Percentiles rank a stretch among this genome's conserved stretches.
phyloP scores from a whole-genome alignment of 208 protist genomes.

The Leishmania mexicana region DNA sequence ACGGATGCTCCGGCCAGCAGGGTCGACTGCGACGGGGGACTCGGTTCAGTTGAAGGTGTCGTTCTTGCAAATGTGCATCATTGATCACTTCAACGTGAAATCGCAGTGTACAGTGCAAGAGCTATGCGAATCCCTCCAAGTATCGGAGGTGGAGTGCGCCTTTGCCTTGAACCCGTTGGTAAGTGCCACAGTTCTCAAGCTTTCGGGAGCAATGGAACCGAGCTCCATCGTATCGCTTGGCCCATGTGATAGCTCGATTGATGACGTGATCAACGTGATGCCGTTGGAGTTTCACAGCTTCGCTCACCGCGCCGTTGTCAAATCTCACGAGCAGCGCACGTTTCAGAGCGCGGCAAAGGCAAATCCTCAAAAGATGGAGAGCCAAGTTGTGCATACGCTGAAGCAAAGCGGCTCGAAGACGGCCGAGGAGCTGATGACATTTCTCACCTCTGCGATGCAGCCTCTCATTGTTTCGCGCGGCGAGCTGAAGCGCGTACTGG shows the following conservation, averaged over 20 bases:
- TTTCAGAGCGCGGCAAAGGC: conserved; percentile 11
- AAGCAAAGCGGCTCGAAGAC: conserved; percentile 35
- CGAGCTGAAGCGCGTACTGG: conserved; percentile 60
- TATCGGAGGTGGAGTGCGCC: conserved; percentile 21
- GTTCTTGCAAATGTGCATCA: conserved; percentile 42
- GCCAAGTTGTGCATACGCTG: conserved; percentile 30
- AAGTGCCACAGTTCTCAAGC: conserved; percentile 19
- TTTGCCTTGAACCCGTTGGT: conserved; percentile 32
- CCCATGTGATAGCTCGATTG: conserved; percentile 4
- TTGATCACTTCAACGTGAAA: conserved; percentile 50
- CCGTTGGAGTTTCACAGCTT: conserved; percentile 26
- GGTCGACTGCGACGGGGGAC: neutral
- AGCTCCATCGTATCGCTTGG: conserved; percentile 17
- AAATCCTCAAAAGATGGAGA: conserved; percentile 30
- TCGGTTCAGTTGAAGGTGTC: conserved; percentile 38
- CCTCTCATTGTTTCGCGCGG: conserved; percentile 17
- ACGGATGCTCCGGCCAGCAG: conserved; percentile 17
- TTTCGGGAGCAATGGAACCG: neutral
- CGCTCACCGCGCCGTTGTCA: conserved; percentile 1
- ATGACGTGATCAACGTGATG: conserved; percentile 28
- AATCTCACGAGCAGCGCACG: conserved; percentile 17
- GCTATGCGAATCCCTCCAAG: conserved; percentile 35
- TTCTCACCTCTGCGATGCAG: conserved; percentile 14
- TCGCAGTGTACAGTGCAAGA: conserved; percentile 34
- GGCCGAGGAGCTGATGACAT: conserved; percentile 25